These are phyloP conservation scores for Cercospora sp. DNA, from an alignment of 2,329 filamentous ascomycete species.

Conservation along the genomic window DNA sequence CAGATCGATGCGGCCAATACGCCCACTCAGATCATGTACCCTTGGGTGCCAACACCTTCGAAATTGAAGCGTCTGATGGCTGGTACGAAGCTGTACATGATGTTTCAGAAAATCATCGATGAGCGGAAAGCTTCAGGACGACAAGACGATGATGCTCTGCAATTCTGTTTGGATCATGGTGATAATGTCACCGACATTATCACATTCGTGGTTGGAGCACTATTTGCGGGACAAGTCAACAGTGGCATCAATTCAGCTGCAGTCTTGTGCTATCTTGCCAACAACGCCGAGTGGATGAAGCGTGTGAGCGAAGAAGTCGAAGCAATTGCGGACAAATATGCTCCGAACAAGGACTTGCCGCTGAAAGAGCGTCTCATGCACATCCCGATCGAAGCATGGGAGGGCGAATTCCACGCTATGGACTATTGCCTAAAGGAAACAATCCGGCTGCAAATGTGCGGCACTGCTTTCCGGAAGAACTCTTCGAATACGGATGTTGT, in stretches of 20 bases:
- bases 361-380: constrained; percentile 44
- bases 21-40: constrained; percentile 54
- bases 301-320: constrained; percentile 52
- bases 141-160: constrained; percentile 54
- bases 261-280: constrained; percentile 54
- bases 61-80: constrained; percentile 49
- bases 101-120: constrained; percentile 53
- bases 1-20: constrained; percentile 50
- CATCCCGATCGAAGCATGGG: constrained; percentile 57
- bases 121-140: constrained; percentile 47
- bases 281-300: constrained; percentile 50
- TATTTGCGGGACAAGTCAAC: constrained; percentile 62
- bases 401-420: constrained; percentile 55
- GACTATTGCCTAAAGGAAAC: constrained; percentile 56
- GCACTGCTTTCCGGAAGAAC: constrained; percentile 57
- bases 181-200: constrained; percentile 42
- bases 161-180: constrained; percentile 56
- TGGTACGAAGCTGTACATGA: constrained; percentile 52
- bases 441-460: constrained; percentile 54
- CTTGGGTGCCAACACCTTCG: constrained; percentile 52
- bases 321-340: constrained; percentile 47
- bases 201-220: constrained; percentile 55
- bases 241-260: constrained; percentile 58
- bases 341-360: constrained; percentile 37
- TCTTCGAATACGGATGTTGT: constrained; percentile 48